These are phyloP conservation scores for Amylocarpus encephaloides DNA, from an alignment of 2,329 filamentous ascomycete genomes.

Conservation along the genomic window DNA sequence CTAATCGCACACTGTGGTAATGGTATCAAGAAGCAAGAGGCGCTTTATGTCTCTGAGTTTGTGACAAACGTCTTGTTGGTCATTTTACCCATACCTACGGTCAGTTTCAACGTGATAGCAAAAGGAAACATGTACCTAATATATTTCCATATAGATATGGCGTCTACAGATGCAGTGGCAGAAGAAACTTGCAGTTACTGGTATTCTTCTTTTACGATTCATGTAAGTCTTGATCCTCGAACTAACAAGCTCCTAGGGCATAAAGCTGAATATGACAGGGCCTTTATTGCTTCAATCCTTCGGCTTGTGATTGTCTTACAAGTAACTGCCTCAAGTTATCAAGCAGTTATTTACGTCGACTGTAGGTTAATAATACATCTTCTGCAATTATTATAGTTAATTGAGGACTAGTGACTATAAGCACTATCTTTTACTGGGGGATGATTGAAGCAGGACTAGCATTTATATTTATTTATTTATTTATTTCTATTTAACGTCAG, in stretches of 20 bases:
- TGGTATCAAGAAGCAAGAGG: not conserved
- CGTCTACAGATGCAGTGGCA: not conserved
- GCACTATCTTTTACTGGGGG: constrained; percentile 3
- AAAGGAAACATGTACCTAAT: not conserved
- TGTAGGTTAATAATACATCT: not conserved
- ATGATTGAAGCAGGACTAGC: constrained; percentile 5
- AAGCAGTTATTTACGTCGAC: not conserved
- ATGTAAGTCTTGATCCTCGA: not conserved
- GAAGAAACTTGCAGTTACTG: constrained; percentile 4
- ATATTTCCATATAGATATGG: not conserved
- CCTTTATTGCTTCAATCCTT: constrained; percentile 1
- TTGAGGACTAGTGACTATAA: not conserved
- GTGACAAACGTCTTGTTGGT: not conserved
- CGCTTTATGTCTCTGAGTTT: constrained; percentile 6
- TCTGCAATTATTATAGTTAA: not conserved
- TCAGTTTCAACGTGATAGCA: not conserved
- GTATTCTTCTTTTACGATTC: constrained; percentile 3
- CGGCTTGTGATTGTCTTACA: constrained; percentile 2
- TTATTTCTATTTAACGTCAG: too few relatives aligned
- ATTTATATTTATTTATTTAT: too few relatives aligned
- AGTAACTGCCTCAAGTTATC: not conserved
- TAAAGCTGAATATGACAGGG: not conserved
- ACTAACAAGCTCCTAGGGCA: not conserved
- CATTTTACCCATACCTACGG: constrained; percentile 1
- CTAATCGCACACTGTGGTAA: not conserved